Conservation (phyloP, 208 protist species). For the Wallacemonas sp. region DNA sequence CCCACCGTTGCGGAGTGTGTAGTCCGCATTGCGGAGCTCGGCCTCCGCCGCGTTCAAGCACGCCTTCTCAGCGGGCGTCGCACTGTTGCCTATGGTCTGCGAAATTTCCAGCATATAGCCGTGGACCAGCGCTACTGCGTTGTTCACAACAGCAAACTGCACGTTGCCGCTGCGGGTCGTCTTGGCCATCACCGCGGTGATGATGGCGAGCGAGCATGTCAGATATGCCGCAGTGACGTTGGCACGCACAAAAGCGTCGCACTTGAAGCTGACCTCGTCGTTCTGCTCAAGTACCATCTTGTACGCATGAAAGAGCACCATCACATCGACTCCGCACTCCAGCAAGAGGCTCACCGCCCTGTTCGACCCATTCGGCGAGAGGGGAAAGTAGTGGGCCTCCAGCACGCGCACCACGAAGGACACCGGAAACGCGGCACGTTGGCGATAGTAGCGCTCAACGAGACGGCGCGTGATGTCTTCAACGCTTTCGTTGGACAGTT, state of each 20-base stretch:
- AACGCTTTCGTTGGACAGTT: slow-evolving; percentile 37
- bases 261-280: slow-evolving; percentile 41
- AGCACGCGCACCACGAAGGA: slow-evolving; percentile 66
- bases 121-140: slow-evolving; percentile 39
- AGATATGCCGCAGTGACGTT: slow-evolving; percentile 43
- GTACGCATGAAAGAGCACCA: slow-evolving; percentile 71
- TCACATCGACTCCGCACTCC: slow-evolving; percentile 57
- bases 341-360: slow-evolving; percentile 65
- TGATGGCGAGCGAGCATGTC: slow-evolving; percentile 61
- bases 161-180: slow-evolving; percentile 38
- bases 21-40: slow-evolving; percentile 6
- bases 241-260: slow-evolving; percentile 28
- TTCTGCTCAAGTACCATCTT: slow-evolving; percentile 53
- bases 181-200: slow-evolving; percentile 47
- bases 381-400: slow-evolving; percentile 51
- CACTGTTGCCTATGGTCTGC: neutral
- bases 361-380: slow-evolving; percentile 42
- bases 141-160: slow-evolving; percentile 34
- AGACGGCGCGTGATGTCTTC: slow-evolving; percentile 66
- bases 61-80: neutral
- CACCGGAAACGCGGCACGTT: slow-evolving; percentile 60
- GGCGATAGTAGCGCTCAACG: slow-evolving; percentile 50
- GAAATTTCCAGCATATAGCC: slow-evolving; percentile 19
- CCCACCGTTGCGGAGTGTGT: slow-evolving; percentile 7
- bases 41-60: slow-evolving; percentile 4